phyloP scores from a whole-genome alignment of 345 rosid species.

The Adansonia digitata region DNA sequence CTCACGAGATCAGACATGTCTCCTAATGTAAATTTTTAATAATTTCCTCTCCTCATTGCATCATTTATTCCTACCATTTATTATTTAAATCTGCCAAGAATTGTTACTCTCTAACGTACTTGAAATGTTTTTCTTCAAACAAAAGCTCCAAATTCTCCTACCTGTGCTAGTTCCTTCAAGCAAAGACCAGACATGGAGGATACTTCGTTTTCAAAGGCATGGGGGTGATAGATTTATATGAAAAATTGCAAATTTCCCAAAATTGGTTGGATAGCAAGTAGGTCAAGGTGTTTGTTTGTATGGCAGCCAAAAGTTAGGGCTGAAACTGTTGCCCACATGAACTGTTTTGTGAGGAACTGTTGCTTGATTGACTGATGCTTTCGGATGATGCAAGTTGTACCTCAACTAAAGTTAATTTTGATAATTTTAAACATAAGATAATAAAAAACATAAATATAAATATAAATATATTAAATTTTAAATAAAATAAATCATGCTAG shows the following conservation, averaged over 20 bases:
- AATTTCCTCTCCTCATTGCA: not conserved
- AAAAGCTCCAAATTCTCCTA: not conserved
- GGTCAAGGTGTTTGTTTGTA: not conserved
- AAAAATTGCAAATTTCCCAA: not conserved
- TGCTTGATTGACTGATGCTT: conserved; percentile 9
- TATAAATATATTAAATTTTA: too few relatives aligned
- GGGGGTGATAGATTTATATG: too few relatives aligned
- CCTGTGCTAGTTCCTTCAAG: not conserved
- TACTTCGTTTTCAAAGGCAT: not conserved
- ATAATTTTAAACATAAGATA: too few relatives aligned
- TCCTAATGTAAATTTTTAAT: not conserved
- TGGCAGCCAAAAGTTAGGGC: not conserved
- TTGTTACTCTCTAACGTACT: not conserved
- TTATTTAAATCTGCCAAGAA: too few relatives aligned
- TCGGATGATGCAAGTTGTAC: conserved; percentile 4
- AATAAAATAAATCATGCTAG: too few relatives aligned
- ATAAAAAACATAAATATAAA: too few relatives aligned
- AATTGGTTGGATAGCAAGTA: not conserved
- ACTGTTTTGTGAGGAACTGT: not conserved
- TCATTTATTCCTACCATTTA: not conserved
- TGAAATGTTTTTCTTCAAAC: not conserved
- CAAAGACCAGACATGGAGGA: not conserved
- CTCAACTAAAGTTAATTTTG: conserved; percentile 1
- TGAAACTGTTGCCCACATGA: not conserved
- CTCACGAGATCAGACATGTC: not conserved